phyloP scores from a whole-genome alignment of 1,139 yeast genomes.

The Yamadazyma atmosphaerica region DNA sequence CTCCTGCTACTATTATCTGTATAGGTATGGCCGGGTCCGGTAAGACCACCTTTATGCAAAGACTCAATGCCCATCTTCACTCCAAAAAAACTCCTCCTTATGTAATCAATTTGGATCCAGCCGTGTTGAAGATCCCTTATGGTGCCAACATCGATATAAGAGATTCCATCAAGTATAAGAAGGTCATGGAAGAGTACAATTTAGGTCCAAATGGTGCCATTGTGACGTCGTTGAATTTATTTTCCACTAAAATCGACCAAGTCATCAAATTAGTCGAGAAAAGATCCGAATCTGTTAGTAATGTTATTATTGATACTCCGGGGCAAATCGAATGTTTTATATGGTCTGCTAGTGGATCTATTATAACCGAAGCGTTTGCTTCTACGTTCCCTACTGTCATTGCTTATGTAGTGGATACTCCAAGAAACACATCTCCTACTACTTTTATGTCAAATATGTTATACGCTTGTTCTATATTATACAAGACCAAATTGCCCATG shows the following conservation, averaged over 20 bases:
- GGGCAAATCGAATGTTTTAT: slow-evolving; percentile 98
- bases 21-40: slow-evolving; percentile 99
- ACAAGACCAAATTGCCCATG: slow-evolving; percentile 96
- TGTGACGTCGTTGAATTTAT: slow-evolving; percentile 88
- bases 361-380: slow-evolving; percentile 95
- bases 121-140: slow-evolving; percentile 88
- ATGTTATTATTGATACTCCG: slow-evolving; percentile 93
- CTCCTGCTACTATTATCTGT: slow-evolving; percentile 71
- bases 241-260: slow-evolving; percentile 94
- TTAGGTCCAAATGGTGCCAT: slow-evolving; percentile 99
- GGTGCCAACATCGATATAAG: slow-evolving; percentile 95
- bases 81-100: slow-evolving; percentile 74
- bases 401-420: slow-evolving; percentile 96
- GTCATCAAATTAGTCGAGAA: slow-evolving; percentile 85
- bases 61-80: slow-evolving; percentile 87
- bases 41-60: slow-evolving; percentile 96
- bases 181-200: slow-evolving; percentile 91
- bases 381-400: slow-evolving; percentile 93
- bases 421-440: slow-evolving; percentile 89
- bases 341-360: slow-evolving; percentile 96
- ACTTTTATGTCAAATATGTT: slow-evolving; percentile 98
- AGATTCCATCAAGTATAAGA: slow-evolving; percentile 92
- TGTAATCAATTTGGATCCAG: slow-evolving; percentile 94
- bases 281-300: slow-evolving; percentile 60
- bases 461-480: slow-evolving; percentile 94